Base-by-base conservation (phyloP, 1,139 yeast species). In the Geotrichum restrictum region DNA sequence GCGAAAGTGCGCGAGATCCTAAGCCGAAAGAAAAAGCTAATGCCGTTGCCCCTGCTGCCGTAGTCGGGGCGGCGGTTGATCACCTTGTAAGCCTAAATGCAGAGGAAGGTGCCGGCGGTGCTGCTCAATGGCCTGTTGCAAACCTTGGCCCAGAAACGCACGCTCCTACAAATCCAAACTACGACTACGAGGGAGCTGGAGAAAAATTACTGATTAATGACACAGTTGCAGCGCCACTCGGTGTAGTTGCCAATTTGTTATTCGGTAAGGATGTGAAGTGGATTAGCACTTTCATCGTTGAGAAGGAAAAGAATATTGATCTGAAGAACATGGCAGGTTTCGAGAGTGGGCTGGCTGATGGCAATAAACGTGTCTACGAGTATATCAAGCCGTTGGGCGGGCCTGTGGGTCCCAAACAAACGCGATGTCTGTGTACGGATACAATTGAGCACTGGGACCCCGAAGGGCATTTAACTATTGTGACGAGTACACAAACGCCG, bases 331-430 rank as follows among this genome's bases (percentile, higher is more conserved):
- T 89, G 50, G 76, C 82, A 1, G 75, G 75, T 24, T 79, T 82
- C 61, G 62, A 69, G 32, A 67, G 68, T 14, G 61, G 60, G 4
- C 62, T 63, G 14, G 64, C 62, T 13, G 58, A 66, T 1, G 72
- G 71, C 3, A 70, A 71, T 53, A 72, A 72, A 56, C 78, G 99
- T 57, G 73, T 75, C 41, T 91, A 84, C 65, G 75, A 78, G 3
- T 94, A 91, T 66, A 77, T 75, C 45, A 91, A 91, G 67, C 98
- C 96, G 2, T 74, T 94, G 56, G 74, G 76, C 55, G 91, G 85
- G 0, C 81, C 96, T 0, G 81, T 94, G 55, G 98, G 98, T 0
- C 98, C 98, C 5, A 93, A 91, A 64, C 96, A 91, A 65, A 91
- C 98, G 2, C 80, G 78, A 60, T 94, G 98, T 72, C 65, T 77